Evolutionary conservation across 441 rosid species (phyloP), one percentile per base, ranked within the genome.

Genomic region (Bocquillonia castaneifolia): DNA sequence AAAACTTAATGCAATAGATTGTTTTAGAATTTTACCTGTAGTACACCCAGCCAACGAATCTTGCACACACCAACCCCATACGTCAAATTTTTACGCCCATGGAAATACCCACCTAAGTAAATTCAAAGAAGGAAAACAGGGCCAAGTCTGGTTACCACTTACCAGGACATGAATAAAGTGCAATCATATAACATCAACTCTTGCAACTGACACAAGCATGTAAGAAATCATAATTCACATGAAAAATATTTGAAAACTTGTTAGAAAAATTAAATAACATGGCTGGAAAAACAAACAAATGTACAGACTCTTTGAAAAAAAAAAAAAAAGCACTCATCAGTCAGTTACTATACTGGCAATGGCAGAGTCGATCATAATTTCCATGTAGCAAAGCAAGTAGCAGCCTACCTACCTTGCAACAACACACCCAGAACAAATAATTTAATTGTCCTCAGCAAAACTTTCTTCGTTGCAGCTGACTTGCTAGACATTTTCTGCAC

Each of bases 321-420:
- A 14, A 10, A 6, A 29, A 45, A 18, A 6, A 23, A 37, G 10
- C 6, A 26, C 0, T 39, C 37, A 15, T n/a, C 2, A 15, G 58
- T 53, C 32, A 37, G 23, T 22, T 25, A 58, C 59, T 25, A 26
- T 6, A 37, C 25, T 50, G 3, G 23, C 12, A 63, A 44, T 18
- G 26, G 23, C 18, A 25, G 23, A 20, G 45, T n/a, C 12, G 44
- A 13, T 63, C 63, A 65, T n/a, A 50, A 69, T 29, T 23, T 40
- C 23, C 55, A 2, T 8, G 10, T 8, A 40, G 2, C 14, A 56
- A n/a, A n/a, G 36, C 29, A 23, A 55, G 67, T 55, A 55, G 64
- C 37, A 36, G 34, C 63, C 53, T 67, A 86, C 90, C 88, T 86
- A 86, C 90, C 88, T 86, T 86, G 90, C 62, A 86, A 79, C 77